phyloP scores from a whole-genome alignment of 345 rosid genomes.

The Linum trigynum region DNA sequence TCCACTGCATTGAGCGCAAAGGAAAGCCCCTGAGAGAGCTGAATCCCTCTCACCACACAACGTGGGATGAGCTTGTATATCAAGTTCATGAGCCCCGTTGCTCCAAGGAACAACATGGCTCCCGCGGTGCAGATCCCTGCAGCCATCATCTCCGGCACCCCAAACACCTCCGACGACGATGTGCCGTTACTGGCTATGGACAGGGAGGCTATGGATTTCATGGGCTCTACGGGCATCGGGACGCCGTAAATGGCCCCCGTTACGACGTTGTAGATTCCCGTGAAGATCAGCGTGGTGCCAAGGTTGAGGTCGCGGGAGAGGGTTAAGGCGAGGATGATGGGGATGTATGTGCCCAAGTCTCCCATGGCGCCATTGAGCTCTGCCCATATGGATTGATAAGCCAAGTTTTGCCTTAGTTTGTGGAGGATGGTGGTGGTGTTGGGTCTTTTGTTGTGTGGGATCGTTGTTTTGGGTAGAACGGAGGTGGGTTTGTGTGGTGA shows the following conservation, averaged over 20 bases:
- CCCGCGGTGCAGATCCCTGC: conserved; percentile 69
- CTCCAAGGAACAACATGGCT: conserved; percentile 48
- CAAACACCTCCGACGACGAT: conserved; percentile 15
- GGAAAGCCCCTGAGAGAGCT: conserved; percentile 71
- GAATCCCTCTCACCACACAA: conserved; percentile 74
- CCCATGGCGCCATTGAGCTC: conserved; percentile 87
- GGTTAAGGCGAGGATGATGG: conserved; percentile 70
- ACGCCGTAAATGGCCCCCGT: conserved; percentile 71
- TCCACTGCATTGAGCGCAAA: conserved; percentile 72
- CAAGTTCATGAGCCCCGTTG: conserved; percentile 48
- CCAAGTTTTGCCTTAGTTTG: conserved; percentile 37
- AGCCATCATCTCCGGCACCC: conserved; percentile 70
- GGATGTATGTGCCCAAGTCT: conserved; percentile 79
- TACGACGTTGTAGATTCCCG: conserved; percentile 56
- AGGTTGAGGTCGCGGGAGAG: conserved; percentile 66
- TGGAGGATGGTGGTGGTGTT: conserved; percentile 21
- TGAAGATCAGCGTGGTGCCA: conserved; percentile 73
- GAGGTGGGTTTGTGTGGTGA: too few species aligned
- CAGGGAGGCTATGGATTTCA: conserved; percentile 74
- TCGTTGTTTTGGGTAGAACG: too few species aligned
- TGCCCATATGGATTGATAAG: conserved; percentile 45
- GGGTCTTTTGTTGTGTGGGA: not conserved
- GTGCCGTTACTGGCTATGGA: conserved; percentile 42
- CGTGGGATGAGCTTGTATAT: conserved; percentile 49
- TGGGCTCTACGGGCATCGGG: conserved; percentile 89